Conservation (phyloP, 2,329 filamentous ascomycete species). For the Rugonectria rugulosa region DNA sequence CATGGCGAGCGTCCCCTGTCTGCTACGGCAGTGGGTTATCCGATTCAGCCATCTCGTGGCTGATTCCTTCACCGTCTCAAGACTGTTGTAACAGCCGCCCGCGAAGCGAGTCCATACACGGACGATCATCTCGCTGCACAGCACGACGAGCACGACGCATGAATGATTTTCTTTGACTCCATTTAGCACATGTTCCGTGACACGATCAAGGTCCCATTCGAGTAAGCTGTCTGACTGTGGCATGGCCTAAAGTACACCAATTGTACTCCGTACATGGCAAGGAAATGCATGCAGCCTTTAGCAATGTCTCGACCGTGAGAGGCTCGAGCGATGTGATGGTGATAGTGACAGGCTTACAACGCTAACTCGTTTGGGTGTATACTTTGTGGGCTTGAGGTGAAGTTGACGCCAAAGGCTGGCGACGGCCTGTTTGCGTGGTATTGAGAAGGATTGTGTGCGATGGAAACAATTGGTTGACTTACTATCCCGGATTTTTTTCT, state of each 20-base stretch:
- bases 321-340: background rate
- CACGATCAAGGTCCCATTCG: no score
- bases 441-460: no score
- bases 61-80: conserved; percentile 4
- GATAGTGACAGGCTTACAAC: background rate
- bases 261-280: no score
- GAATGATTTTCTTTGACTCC: conserved; percentile 3
- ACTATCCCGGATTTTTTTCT: no score
- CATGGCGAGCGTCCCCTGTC: conserved; percentile 3
- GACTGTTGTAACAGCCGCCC: conserved; percentile 4
- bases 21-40: conserved; percentile 18
- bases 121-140: background rate
- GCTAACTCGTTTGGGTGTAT: background rate
- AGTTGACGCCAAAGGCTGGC: no score
- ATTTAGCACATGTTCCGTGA: conserved; percentile 1
- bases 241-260: no score
- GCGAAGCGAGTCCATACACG: conserved; percentile 4
- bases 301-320: background rate
- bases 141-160: background rate
- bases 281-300: no score
- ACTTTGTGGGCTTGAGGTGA: no score
- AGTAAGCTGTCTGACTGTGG: no score
- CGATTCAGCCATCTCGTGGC: conserved; percentile 2
- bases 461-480: no score
- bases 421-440: no score